Percentiles rank a stretch among this genome's conserved stretches.
These are phyloP conservation scores for Copromyces sp. DNA, from an alignment of 495 filamentous ascomycete species.

Conservation along the genomic window DNA sequence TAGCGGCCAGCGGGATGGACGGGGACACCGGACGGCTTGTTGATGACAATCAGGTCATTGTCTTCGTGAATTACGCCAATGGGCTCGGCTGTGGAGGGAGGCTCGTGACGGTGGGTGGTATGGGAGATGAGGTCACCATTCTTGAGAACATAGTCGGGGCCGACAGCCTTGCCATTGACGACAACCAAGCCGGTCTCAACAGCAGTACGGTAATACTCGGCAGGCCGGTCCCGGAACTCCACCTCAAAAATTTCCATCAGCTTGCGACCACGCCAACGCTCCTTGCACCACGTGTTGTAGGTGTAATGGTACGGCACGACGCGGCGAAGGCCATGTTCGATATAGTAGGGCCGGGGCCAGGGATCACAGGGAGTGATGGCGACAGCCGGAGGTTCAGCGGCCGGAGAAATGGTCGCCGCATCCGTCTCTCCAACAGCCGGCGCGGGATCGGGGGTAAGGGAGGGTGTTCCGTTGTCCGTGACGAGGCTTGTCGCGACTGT, in stretches of 20 bases:
- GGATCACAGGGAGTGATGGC: slow-evolving; percentile 50
- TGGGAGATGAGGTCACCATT: slow-evolving; percentile 75
- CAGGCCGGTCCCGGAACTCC: slow-evolving; percentile 79
- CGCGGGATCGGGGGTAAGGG: neutral
- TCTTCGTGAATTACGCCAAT: slow-evolving; percentile 84
- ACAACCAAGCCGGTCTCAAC: slow-evolving; percentile 66
- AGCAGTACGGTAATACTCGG: slow-evolving; percentile 79
- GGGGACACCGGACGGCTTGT: slow-evolving; percentile 90
- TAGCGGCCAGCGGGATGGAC: slow-evolving; percentile 94
- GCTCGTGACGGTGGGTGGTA: slow-evolving; percentile 92
- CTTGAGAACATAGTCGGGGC: slow-evolving; percentile 35
- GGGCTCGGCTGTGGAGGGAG: slow-evolving; percentile 70
- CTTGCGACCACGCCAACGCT: slow-evolving; percentile 70
- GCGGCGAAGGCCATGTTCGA: slow-evolving; percentile 69
- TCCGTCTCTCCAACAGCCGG: slow-evolving; percentile 21
- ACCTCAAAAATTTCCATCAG: slow-evolving; percentile 71
- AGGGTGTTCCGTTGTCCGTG: neutral
- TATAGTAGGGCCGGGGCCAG: slow-evolving; percentile 62
- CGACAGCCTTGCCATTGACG: slow-evolving; percentile 57
- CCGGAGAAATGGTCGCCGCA: neutral
- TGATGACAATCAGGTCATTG: slow-evolving; percentile 84
- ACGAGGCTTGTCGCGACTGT: neutral
- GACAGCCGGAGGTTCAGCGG: neutral
- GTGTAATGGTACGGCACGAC: slow-evolving; percentile 87
- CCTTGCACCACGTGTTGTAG: slow-evolving; percentile 88